phyloP scores from a whole-genome alignment of 2,329 filamentous ascomycete genomes.

The Geosmithia putterillii region DNA sequence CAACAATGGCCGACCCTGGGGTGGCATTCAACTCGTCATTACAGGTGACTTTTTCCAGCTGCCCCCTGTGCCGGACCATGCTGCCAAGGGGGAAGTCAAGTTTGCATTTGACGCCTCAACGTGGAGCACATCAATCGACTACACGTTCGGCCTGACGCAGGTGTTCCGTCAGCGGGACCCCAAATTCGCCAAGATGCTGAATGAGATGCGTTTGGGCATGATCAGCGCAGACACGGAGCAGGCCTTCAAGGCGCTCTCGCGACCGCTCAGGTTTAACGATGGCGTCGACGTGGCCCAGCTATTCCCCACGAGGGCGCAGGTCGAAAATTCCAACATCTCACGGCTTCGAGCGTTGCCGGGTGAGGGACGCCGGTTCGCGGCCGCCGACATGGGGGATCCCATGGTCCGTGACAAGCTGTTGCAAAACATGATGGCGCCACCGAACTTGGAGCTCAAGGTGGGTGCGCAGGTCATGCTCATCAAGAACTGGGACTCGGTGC shows the following conservation, averaged over 20 bases:
- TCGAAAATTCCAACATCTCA: constrained; percentile 71
- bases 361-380: constrained; percentile 54
- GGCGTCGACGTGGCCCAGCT: constrained; percentile 65
- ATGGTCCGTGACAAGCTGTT: constrained; percentile 64
- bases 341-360: constrained; percentile 65
- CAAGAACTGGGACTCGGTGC: constrained; percentile 89
- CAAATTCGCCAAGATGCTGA: constrained; percentile 86
- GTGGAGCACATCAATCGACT: constrained; percentile 86
- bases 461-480: constrained; percentile 99
- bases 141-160: constrained; percentile 89
- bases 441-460: constrained; percentile 68
- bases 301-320: constrained; percentile 83
- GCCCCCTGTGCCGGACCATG: constrained; percentile 73
- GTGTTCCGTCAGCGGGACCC: constrained; percentile 92
- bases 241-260: constrained; percentile 61
- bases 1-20: constrained; percentile 87
- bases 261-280: constrained; percentile 62
- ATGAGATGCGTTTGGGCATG: constrained; percentile 88
- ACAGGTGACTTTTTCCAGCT: constrained; percentile 98
- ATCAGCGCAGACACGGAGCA: constrained; percentile 65
- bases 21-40: constrained; percentile 88
- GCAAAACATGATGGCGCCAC: constrained; percentile 86
- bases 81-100: constrained; percentile 54
- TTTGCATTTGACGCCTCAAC: constrained; percentile 90
- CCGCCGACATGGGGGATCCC: constrained; percentile 64